Conservation (phyloP, 345 rosid genomes). For the Gossypium bickii region DNA sequence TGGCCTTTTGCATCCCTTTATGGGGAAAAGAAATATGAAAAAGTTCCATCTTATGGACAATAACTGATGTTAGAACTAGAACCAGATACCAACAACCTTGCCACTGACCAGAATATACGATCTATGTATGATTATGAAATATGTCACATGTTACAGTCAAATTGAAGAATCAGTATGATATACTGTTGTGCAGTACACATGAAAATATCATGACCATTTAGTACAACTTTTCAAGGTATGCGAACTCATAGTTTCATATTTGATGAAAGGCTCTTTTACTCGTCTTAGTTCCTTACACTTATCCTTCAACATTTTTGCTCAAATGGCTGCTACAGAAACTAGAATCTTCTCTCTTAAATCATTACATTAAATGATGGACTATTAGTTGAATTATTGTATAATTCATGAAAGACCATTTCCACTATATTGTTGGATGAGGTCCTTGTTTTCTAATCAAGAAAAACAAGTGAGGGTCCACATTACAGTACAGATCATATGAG, state of each 20-base stretch:
- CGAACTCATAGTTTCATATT: neutral
- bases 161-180: neutral
- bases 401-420: slow-evolving; percentile 1
- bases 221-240: neutral
- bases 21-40: neutral
- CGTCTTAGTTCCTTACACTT: neutral
- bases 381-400: neutral
- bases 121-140: neutral
- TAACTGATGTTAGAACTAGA: slow-evolving; percentile 14
- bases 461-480: slow-evolving; percentile 31
- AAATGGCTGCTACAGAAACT: neutral
- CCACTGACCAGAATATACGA: slow-evolving; percentile 10
- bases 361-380: slow-evolving; percentile 2
- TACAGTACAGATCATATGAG: slow-evolving; percentile 22
- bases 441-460: slow-evolving; percentile 18
- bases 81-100: slow-evolving; percentile 23
- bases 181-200: neutral
- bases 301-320: neutral
- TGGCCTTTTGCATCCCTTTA: slow-evolving; percentile 8
- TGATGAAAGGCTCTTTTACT: neutral
- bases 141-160: neutral
- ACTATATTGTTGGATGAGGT: slow-evolving; percentile 1
- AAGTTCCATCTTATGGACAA: slow-evolving; percentile 11
- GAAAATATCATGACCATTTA: neutral
- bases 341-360: neutral